Percentiles rank a stretch among this genome's conserved stretches.
phyloP scores from a whole-genome alignment of 768 basidiomycete genomes.

The Auricularia heimuer region DNA sequence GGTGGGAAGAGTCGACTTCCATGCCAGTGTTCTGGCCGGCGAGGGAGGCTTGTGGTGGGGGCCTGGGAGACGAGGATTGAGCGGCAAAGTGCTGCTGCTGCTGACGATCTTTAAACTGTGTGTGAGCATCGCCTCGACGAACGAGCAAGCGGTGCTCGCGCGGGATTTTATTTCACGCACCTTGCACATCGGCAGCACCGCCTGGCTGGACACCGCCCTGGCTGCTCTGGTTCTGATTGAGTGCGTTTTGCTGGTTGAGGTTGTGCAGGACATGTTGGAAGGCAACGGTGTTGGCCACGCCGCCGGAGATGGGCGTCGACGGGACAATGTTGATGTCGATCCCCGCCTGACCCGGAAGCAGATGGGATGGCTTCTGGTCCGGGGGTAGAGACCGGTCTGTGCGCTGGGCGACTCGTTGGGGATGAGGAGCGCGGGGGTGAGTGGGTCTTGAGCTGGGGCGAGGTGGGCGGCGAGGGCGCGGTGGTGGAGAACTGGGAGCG shows the following conservation, averaged over 20 bases:
- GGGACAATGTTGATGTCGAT: conserved; percentile 73
- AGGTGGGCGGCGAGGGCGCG: conserved; percentile 24
- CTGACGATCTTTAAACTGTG: background rate
- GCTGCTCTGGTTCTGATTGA: background rate
- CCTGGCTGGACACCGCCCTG: background rate
- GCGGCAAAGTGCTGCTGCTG: background rate
- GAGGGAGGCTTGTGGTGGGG: background rate
- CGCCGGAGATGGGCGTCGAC: conserved; percentile 67
- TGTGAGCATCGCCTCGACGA: background rate
- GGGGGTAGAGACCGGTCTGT: conserved; percentile 32
- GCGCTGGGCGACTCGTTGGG: conserved; percentile 31
- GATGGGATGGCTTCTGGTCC: conserved; percentile 36
- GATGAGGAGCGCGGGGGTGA: conserved; percentile 55
- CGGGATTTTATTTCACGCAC: background rate
- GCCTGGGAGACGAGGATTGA: background rate
- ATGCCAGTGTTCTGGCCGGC: background rate
- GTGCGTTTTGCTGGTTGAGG: conserved; percentile 28
- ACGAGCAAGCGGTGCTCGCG: background rate
- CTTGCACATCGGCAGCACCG: background rate
- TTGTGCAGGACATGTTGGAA: conserved; percentile 44
- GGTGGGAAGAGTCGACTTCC: background rate
- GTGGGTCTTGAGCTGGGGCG: conserved; percentile 38
- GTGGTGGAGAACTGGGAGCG: conserved; percentile 41
- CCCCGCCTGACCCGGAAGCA: conserved; percentile 25
- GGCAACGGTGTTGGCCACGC: conserved; percentile 35